Evolutionary conservation across 176 grass and related monocot species (phyloP), one percentile per base, ranked within the genome.

Genomic region (Themeda triandra): DNA sequence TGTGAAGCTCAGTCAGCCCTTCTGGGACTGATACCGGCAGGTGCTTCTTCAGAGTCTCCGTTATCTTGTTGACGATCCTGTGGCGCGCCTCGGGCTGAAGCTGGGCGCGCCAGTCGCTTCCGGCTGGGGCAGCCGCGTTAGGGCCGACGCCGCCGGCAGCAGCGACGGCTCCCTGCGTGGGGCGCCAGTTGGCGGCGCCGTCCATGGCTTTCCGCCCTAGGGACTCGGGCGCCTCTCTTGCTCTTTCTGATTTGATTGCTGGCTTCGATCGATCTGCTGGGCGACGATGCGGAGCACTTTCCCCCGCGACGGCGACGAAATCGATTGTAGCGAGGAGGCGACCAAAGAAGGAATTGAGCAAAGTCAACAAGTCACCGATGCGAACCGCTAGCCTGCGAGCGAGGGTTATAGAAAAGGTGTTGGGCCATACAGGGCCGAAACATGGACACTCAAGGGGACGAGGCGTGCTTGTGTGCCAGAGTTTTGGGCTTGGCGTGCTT

Each of bases 41-140:
- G 24, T 89, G 91, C 80, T 85, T 98, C 91, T 93, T 93, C 54
- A 98, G 88, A 64, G 93, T 93, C 18, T 93, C 93, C 89, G 90
- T 89, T 89, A 96, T 96, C 88, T 90, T 96, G 13, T 93, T 96
- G 48, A 99, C 91, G 71, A 94, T 90, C 84, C 88, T 90, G 75
- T 19, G 83, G 53, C 96, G 93, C 17, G 93, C 89, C 68, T 94
- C 89, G 13, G 89, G 88, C 78, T 89, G 89, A 44, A 99, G 88
- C 56, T 92, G 93, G 49, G n/a, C 6, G 39, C 96, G 88, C 96
- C 93, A 96, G 60, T 96, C 86, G 59, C 39, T 54, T 6, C 79
- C 87, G 36, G 75, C 76, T n/a, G 85, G 58, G 29, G 24, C 79
- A 33, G 71, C 48, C 33, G 75, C 78, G 82, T 54, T 80, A 6